Conservation (phyloP, 768 basidiomycete genomes). For the Arthromyces matolae region DNA sequence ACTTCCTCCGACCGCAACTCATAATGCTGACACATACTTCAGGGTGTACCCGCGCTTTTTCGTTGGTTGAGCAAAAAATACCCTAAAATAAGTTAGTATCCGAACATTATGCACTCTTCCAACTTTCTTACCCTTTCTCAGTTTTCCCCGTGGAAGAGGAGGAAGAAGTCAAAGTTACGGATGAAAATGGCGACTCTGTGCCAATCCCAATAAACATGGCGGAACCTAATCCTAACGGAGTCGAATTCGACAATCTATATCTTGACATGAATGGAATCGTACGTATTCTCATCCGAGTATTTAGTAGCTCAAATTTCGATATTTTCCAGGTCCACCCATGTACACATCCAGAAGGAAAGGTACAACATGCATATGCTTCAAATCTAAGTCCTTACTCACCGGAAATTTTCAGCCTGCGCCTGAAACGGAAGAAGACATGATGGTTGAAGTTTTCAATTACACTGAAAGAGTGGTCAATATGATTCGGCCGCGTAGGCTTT, state of each 20-base stretch:
- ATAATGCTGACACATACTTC: conserved; percentile 6
- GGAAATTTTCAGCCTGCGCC: conserved; percentile 69
- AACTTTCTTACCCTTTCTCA: conserved; percentile 22
- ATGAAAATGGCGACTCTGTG: conserved; percentile 62
- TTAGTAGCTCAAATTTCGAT: not conserved
- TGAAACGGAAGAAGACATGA: conserved; percentile 99
- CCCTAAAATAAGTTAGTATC: conserved; percentile 82
- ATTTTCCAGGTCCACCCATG: conserved; percentile 85
- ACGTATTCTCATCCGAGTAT: conserved; percentile 23
- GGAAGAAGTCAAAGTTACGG: conserved; percentile 66
- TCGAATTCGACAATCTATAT: conserved; percentile 95
- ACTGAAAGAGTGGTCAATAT: conserved; percentile 97
- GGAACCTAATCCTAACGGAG: conserved; percentile 87
- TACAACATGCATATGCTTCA: conserved; percentile 24
- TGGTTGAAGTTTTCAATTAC: conserved; percentile 95
- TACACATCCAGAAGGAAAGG: conserved; percentile 98
- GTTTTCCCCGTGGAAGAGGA: conserved; percentile 83
- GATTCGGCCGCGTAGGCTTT: conserved; percentile 88
- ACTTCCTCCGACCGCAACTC: not conserved
- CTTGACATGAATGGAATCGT: conserved; percentile 99
- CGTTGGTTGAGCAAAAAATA: conserved; percentile 99
- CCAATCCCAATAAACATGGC: conserved; percentile 77
- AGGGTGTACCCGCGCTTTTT: conserved; percentile 98
- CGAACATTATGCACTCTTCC: not conserved
- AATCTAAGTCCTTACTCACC: conserved; percentile 1